These are phyloP conservation scores for Musa beccarii DNA, from an alignment of 176 grass and related monocot species.

Conservation along the genomic window DNA sequence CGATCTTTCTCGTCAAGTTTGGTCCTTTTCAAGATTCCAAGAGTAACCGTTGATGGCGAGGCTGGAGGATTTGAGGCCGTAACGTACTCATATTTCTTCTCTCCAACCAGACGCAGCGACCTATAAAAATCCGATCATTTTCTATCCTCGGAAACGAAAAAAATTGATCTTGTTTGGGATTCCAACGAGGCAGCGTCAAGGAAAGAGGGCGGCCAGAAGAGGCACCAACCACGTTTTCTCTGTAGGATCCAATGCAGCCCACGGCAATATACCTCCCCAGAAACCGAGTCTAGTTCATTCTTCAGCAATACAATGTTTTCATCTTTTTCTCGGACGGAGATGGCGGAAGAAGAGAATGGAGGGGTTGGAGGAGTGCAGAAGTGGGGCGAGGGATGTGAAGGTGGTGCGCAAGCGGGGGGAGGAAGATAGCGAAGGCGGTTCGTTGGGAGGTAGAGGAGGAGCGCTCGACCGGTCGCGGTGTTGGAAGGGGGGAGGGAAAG, in stretches of 20 bases:
- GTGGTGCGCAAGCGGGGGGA: background rate
- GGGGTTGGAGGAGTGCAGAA: background rate
- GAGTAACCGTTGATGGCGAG: background rate
- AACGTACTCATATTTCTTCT: too few species aligned
- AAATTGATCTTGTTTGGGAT: background rate
- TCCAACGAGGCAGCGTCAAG: background rate
- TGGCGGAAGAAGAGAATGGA: too few species aligned
- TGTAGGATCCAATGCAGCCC: background rate
- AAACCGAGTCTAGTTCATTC: background rate
- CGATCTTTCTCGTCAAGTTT: background rate
- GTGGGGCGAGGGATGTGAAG: background rate
- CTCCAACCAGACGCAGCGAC: too few species aligned
- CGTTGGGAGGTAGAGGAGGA: background rate
- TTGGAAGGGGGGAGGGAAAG: slow-evolving; percentile 1
- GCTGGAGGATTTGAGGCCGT: background rate
- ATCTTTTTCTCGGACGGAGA: background rate
- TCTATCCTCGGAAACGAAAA: background rate
- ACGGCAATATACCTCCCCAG: background rate
- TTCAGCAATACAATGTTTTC: background rate
- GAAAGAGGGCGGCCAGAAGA: background rate
- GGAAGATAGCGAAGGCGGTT: background rate
- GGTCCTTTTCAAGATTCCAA: too few species aligned
- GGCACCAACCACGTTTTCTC: background rate
- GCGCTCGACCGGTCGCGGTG: background rate
- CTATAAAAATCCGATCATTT: too few species aligned